Percentiles rank a stretch among this genome's conserved stretches.
These are phyloP conservation scores for Trichophaea hybrida DNA, from an alignment of 2,329 filamentous ascomycete species.

Conservation along the genomic window DNA sequence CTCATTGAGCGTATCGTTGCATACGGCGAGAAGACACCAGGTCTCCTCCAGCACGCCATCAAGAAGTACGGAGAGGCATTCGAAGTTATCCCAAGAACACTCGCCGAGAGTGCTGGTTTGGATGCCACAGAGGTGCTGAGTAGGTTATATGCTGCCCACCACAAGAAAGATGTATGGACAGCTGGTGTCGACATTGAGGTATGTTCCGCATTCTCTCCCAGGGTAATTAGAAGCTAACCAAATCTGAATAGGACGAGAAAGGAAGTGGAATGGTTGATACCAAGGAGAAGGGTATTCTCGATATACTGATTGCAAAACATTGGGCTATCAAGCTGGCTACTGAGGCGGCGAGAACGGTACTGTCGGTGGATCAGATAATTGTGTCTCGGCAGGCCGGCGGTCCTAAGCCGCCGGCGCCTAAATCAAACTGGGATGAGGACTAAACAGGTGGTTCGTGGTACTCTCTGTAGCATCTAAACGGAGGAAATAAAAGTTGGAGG, in stretches of 20 bases:
- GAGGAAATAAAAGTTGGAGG: too few species aligned
- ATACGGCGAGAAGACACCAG: conserved; percentile 81
- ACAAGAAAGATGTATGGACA: conserved; percentile 73
- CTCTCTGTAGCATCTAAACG: too few species aligned
- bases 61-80: conserved; percentile 96
- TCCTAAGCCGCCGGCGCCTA: conserved; percentile 89
- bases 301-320: conserved; percentile 79
- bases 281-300: conserved; percentile 75
- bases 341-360: conserved; percentile 80
- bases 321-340: conserved; percentile 97
- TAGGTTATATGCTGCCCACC: conserved; percentile 81
- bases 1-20: conserved; percentile 83
- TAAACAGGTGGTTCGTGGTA: neutral
- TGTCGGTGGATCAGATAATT: conserved; percentile 98
- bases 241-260: conserved; percentile 49
- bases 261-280: conserved; percentile 71
- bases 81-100: conserved; percentile 83
- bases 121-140: conserved; percentile 96
- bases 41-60: conserved; percentile 89
- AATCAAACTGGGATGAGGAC: conserved; percentile 63
- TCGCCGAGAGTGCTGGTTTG: conserved; percentile 87
- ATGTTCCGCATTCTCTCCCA: conserved; percentile 23
- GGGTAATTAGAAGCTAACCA: conserved; percentile 24
- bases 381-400: conserved; percentile 93
- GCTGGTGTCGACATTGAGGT: conserved; percentile 89